These are phyloP conservation scores for Ganoderma sinense DNA, from an alignment of 1,284 basidiomycete genomes.

Conservation along the genomic window DNA sequence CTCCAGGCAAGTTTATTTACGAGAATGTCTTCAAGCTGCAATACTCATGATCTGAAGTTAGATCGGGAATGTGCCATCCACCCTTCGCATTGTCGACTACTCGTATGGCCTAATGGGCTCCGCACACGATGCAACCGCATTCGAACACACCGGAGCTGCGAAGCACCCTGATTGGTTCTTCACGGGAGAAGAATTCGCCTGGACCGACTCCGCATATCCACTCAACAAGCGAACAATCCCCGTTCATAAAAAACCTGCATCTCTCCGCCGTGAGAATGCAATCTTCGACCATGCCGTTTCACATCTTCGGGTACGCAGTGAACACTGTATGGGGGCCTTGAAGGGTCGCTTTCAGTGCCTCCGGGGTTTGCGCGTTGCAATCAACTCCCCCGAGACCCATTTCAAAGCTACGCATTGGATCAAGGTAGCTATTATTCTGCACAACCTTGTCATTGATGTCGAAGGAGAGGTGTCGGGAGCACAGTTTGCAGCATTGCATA, in stretches of 20 bases:
- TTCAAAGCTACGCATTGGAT: slow-evolving; percentile 16
- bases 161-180: slow-evolving; percentile 31
- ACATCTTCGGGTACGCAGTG: slow-evolving; percentile 40
- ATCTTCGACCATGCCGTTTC: slow-evolving; percentile 42
- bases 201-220: slow-evolving; percentile 44
- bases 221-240: slow-evolving; percentile 23
- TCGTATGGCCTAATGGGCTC: slow-evolving; percentile 38
- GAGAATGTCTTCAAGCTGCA: background rate
- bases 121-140: slow-evolving; percentile 41
- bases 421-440: slow-evolving; percentile 15
- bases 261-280: slow-evolving; percentile 36
- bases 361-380: slow-evolving; percentile 16
- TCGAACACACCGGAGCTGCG: slow-evolving; percentile 28
- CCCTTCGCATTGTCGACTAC: slow-evolving; percentile 42
- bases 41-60: slow-evolving; percentile 1
- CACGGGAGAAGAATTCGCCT: slow-evolving; percentile 36
- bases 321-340: slow-evolving; percentile 38
- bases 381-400: slow-evolving; percentile 11
- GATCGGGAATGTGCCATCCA: slow-evolving; percentile 33
- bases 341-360: slow-evolving; percentile 45
- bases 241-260: slow-evolving; percentile 37
- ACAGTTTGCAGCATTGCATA: background rate
- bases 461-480: background rate
- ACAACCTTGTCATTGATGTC: slow-evolving; percentile 14
- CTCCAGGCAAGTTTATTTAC: slow-evolving; percentile 35